A percentile compares a stretch with the other conserved stretches of the same genome.
These are phyloP conservation scores for Fusarium proliferatum DNA, from an alignment of 2,329 filamentous ascomycete genomes.

Conservation along the genomic window DNA sequence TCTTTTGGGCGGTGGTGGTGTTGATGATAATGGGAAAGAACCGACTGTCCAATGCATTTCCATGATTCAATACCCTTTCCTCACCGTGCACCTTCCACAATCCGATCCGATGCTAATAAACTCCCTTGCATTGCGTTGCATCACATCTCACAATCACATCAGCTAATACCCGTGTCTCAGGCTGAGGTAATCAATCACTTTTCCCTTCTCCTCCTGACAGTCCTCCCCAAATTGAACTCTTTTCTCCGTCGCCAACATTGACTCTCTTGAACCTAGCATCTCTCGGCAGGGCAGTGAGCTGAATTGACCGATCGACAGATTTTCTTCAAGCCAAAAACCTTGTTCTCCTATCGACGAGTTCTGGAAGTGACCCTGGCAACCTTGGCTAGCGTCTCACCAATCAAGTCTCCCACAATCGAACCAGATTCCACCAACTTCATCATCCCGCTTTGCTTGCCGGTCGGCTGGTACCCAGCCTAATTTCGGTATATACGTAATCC, in stretches of 20 bases:
- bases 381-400: conserved; percentile 28
- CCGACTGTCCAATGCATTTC: conserved; percentile 29
- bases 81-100: conserved; percentile 6
- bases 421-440: conserved; percentile 28
- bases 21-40: conserved; percentile 33
- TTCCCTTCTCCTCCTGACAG: background rate
- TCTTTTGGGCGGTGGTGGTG: conserved; percentile 18
- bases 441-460: conserved; percentile 37
- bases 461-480: conserved; percentile 34
- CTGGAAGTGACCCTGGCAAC: conserved; percentile 42
- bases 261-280: background rate
- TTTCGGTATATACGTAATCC: conserved; percentile 35
- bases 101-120: background rate
- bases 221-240: background rate
- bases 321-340: conserved; percentile 41
- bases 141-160: background rate
- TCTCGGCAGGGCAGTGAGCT: conserved; percentile 12
- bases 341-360: conserved; percentile 40
- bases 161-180: background rate
- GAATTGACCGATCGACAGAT: conserved; percentile 42
- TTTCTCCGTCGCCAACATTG: background rate
- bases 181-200: background rate
- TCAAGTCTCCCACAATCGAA: conserved; percentile 1
- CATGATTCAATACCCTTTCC: conserved; percentile 21
- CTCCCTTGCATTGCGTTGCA: background rate